phyloP scores from a whole-genome alignment of 805 yeast species.

The Candida berthetii region DNA sequence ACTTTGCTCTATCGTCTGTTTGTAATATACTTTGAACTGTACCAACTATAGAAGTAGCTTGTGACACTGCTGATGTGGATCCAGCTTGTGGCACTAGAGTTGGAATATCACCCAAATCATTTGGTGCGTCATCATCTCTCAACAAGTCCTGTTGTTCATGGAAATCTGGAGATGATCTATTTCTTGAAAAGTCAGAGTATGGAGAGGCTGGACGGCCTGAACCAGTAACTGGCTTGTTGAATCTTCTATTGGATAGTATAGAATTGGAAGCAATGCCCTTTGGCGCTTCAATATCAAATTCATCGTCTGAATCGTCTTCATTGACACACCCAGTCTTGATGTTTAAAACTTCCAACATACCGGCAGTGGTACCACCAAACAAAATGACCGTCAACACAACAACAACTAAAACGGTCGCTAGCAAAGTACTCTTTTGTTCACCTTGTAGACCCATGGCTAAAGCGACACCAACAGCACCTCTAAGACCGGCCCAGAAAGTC shows the following conservation, averaged over 20 bases:
- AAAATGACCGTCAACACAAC: constrained; percentile 94
- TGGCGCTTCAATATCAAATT: constrained; percentile 86
- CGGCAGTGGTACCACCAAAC: constrained; percentile 98
- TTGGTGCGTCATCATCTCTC: constrained; percentile 16
- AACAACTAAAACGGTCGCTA: constrained; percentile 94
- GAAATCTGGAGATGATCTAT: constrained; percentile 15
- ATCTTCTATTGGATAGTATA: constrained; percentile 14
- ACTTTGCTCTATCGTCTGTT: constrained; percentile 72
- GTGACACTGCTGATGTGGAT: neutral
- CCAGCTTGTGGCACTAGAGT: constrained; percentile 13
- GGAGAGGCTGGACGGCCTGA: constrained; percentile 2
- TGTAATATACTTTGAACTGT: constrained; percentile 25
- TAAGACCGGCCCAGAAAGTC: constrained; percentile 98
- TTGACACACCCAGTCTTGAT: constrained; percentile 88
- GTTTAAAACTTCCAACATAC: constrained; percentile 92
- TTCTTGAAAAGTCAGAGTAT: constrained; percentile 22
- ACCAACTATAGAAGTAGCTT: constrained; percentile 12
- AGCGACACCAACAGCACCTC: constrained; percentile 99
- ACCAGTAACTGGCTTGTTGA: constrained; percentile 1
- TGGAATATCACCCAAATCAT: constrained; percentile 18
- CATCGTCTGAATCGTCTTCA: constrained; percentile 85
- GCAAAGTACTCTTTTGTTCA: constrained; percentile 77
- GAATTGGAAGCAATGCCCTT: constrained; percentile 12
- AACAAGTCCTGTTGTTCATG: constrained; percentile 15
- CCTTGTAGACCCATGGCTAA: constrained; percentile 97